Base-by-base conservation (phyloP, 1,284 basidiomycete genomes). In the Ceratorhiza oryzae-sativae region DNA sequence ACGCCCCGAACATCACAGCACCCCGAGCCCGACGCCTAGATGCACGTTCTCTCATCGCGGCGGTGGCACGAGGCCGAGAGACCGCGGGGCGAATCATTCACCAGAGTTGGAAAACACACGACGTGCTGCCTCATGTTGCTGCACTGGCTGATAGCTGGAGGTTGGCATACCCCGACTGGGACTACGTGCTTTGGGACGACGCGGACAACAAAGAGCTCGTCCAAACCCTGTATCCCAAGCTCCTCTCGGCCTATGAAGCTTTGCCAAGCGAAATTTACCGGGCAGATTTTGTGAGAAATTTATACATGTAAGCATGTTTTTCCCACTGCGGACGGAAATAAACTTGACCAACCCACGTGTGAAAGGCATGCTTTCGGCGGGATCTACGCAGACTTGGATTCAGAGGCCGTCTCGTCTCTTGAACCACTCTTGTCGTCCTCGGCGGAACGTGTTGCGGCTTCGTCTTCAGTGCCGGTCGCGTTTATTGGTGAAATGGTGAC, bases 381-480 rank as follows among this genome's bases (percentile, higher is more conserved):
- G n/a, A 65, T 65, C 46, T 65, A 65, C 62, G 62, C 62, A 32
- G 62, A 65, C 48, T 27, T 65, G 25, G 62, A 65, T 20, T 65
- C 62, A 2, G 62, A 65, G 32, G 62, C 62, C 5, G 25, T 65
- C 30, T 20, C 62, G 34, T 49, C 62, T 23, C 48, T 65, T 18
- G 62, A 65, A 39, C 39, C 62, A 6, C 62, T 65, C 18, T 48
- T 65, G n/a, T 51, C 62, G 5, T 46, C 62, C 18, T 51, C 62
- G 32, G 45, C 62, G 32, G 62, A 65, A 41, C 62, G 62, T 23
- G 18, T 34, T 23, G 32, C 39, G 6, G 32, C 30, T 20, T 49
- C 62, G 13, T 18, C 45, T 23, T 8, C n/a, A 15, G 25, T 39
- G 4, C 62, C 62, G 20, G 62, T 65, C 4, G 62, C 62, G 2